phyloP scores from a whole-genome alignment of 257 asterid species.

The Penstemon eatonii region DNA sequence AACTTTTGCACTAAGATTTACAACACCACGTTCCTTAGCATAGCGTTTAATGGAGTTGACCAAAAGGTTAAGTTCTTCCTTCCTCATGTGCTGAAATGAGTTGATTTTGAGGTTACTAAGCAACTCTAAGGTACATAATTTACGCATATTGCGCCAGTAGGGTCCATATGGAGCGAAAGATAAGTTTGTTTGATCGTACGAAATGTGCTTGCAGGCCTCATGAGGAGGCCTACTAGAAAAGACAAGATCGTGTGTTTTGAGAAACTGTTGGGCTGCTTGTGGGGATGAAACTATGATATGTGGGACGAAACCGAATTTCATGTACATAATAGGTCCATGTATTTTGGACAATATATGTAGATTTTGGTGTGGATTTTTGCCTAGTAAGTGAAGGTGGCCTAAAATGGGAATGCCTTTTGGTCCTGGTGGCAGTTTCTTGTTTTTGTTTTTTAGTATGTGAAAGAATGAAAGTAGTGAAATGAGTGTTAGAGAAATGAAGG shows the following conservation, averaged over 20 bases:
- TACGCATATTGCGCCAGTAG: constrained; percentile 64
- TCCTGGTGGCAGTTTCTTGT: constrained; percentile 44
- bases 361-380: constrained; percentile 54
- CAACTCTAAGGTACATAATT: constrained; percentile 49
- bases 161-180: constrained; percentile 41
- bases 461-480: too few species aligned
- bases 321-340: constrained; percentile 53
- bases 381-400: constrained; percentile 56
- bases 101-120: constrained; percentile 41
- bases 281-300: constrained; percentile 49
- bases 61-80: constrained; percentile 36
- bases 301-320: constrained; percentile 42
- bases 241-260: constrained; percentile 45
- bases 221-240: constrained; percentile 56
- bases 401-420: constrained; percentile 53
- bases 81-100: constrained; percentile 46
- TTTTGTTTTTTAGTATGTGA: constrained; percentile 7
- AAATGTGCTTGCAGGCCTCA: constrained; percentile 41
- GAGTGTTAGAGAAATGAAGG: too few species aligned
- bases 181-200: constrained; percentile 43
- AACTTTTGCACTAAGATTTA: constrained; percentile 44
- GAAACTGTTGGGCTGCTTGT: constrained; percentile 49
- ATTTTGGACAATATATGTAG: constrained; percentile 34
- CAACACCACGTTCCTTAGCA: constrained; percentile 9
- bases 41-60: constrained; percentile 35